Conservation (phyloP, 495 filamentous ascomycete genomes). For the Penicillium cataractarum region DNA sequence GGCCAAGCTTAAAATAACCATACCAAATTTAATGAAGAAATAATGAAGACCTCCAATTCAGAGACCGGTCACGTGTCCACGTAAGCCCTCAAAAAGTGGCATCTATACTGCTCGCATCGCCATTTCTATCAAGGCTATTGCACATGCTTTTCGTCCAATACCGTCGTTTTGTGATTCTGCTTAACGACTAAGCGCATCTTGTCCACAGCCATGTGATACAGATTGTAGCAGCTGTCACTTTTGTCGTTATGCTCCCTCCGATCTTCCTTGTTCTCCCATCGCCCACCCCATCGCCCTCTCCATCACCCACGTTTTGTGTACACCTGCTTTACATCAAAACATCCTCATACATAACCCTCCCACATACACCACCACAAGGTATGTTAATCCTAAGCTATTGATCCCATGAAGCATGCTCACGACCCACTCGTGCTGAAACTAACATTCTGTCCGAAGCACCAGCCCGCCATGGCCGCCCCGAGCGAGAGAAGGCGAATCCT, state of each 20-base stretch:
- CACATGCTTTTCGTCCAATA: background rate
- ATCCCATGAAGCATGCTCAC: background rate
- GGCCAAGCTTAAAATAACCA: slow-evolving; percentile 16
- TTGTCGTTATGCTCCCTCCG: background rate
- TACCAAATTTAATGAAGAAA: slow-evolving; percentile 26
- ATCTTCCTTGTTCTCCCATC: background rate
- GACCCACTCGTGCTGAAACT: background rate
- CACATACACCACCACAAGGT: background rate
- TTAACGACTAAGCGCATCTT: background rate
- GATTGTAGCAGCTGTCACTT: background rate
- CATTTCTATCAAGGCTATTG: background rate
- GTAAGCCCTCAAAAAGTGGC: background rate
- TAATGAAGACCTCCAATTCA: slow-evolving; percentile 7
- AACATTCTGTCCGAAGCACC: background rate
- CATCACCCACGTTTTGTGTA: background rate
- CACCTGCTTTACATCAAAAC: background rate
- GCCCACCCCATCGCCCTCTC: too few species aligned
- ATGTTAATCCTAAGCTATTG: background rate
- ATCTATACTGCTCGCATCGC: background rate
- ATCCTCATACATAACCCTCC: background rate
- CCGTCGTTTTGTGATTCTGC: background rate
- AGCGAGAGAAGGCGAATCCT: background rate
- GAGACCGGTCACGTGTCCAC: background rate
- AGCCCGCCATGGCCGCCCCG: background rate
- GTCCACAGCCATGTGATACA: background rate